Evolutionary conservation across 257 asterid genomes (phyloP).

Genomic region (Solanum chiquidenum): DNA sequence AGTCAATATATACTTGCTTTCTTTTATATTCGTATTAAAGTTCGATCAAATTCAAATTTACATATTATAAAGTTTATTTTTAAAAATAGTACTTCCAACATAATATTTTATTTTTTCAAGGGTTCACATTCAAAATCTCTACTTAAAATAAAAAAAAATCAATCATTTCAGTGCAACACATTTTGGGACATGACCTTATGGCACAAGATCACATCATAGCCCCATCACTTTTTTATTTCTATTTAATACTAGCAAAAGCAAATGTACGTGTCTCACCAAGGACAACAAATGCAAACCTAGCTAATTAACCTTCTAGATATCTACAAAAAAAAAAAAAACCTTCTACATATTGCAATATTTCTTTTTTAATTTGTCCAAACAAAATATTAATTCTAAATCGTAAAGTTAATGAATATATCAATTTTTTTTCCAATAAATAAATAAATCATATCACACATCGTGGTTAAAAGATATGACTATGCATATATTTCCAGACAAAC

Average conservation of each 20-base stretch:
- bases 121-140: not conserved
- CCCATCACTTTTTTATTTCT: not conserved
- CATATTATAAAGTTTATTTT: not conserved
- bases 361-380: not conserved
- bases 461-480: not conserved
- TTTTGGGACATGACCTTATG: not conserved
- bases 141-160: too few species aligned
- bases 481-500: not conserved
- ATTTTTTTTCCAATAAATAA: too few species aligned
- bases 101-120: not conserved
- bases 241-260: not conserved
- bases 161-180: not conserved
- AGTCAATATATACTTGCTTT: too few species aligned
- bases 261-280: not conserved
- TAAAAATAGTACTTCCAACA: fast-evolving
- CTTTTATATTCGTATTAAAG: too few species aligned
- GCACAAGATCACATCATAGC: not conserved
- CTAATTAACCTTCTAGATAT: not conserved
- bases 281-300: not conserved
- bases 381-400: not conserved
- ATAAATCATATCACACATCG: too few species aligned
- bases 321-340: too few species aligned
- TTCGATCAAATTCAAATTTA: too few species aligned
- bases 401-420: too few species aligned
- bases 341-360: not conserved